phyloP scores from a whole-genome alignment of 768 basidiomycete genomes.

The Trametes maxima region DNA sequence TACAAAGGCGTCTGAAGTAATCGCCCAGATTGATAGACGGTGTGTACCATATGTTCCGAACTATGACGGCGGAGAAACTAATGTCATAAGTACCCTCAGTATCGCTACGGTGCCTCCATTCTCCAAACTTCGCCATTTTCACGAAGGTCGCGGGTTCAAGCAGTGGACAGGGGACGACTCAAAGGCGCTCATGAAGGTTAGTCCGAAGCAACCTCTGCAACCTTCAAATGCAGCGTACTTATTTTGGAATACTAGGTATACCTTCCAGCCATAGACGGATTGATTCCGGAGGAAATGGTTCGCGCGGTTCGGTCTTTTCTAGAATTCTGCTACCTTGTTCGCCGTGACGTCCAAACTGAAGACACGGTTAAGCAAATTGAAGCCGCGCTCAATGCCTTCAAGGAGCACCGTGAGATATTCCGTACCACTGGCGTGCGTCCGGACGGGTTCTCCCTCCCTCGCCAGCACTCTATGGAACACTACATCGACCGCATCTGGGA shows the following conservation, averaged over 20 bases:
- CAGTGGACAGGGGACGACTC: not conserved
- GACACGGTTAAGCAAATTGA: conserved; percentile 11
- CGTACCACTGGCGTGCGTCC: not conserved
- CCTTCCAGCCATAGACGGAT: conserved; percentile 21
- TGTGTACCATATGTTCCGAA: not conserved
- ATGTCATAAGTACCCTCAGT: not conserved
- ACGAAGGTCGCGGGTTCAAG: not conserved
- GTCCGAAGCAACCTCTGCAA: not conserved
- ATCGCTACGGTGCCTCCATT: not conserved
- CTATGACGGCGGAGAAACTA: not conserved
- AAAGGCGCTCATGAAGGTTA: not conserved
- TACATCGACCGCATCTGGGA: not conserved
- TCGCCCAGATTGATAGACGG: conserved; percentile 24
- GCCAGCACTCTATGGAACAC: not conserved
- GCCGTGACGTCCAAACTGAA: conserved; percentile 23
- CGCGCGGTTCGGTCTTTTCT: conserved; percentile 14
- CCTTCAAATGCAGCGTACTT: not conserved
- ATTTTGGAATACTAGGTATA: not conserved
- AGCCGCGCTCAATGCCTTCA: not conserved
- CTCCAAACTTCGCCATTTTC: no score
- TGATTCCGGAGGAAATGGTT: conserved; percentile 16
- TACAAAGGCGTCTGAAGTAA: not conserved
- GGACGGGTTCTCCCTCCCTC: not conserved
- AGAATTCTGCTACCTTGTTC: conserved; percentile 25
- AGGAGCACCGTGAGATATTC: not conserved